phyloP scores from a whole-genome alignment of 495 filamentous ascomycete species.

The Mytilinidion resinicola region DNA sequence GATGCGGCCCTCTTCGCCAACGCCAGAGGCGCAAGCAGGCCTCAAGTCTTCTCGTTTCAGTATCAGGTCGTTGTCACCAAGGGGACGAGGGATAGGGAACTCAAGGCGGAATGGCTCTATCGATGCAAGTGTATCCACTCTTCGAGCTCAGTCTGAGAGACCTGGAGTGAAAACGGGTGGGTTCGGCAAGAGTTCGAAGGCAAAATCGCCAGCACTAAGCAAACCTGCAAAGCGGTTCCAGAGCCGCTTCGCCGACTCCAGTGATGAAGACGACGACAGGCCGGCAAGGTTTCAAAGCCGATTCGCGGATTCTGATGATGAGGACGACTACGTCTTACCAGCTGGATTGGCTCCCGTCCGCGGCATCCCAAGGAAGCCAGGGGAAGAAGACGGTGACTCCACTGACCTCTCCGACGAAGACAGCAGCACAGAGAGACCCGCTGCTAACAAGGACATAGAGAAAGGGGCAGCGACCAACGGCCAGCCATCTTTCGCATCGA shows the following conservation, averaged over 20 bases:
- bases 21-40: conserved; percentile 28
- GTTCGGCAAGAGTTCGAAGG: conserved; percentile 43
- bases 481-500: conserved; percentile 15
- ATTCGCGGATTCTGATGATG: conserved; percentile 78
- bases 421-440: conserved; percentile 29
- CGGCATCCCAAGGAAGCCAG: conserved; percentile 53
- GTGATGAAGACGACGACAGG: conserved; percentile 58
- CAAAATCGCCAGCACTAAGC: conserved; percentile 31
- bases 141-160: conserved; percentile 42
- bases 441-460: conserved; percentile 24
- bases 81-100: conserved; percentile 21
- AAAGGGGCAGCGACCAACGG: conserved; percentile 26
- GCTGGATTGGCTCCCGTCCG: conserved; percentile 52
- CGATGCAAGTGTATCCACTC: conserved; percentile 39
- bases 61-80: conserved; percentile 41
- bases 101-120: conserved; percentile 9
- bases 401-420: conserved; percentile 61
- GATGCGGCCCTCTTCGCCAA: conserved; percentile 31
- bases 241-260: conserved; percentile 62
- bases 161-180: conserved; percentile 36
- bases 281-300: conserved; percentile 56
- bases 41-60: conserved; percentile 36
- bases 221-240: conserved; percentile 35
- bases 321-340: conserved; percentile 42
- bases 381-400: conserved; percentile 54